Base-by-base conservation (phyloP, 345 rosid species). In the Iberis pinnata region DNA sequence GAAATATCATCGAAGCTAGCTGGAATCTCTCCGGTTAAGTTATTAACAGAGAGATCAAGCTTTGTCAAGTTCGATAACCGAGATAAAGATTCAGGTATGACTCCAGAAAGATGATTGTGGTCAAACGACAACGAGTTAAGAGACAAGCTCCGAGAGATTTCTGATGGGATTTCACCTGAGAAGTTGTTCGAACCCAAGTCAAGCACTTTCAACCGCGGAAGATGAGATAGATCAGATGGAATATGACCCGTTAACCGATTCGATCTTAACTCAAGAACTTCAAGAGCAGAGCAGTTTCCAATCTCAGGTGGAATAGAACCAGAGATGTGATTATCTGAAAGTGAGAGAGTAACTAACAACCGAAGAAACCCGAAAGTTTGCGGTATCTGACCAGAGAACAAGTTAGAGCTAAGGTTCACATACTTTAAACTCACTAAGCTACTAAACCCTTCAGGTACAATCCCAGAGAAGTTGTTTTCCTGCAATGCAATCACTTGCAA, bases 401-500 rank as follows among this genome's bases (percentile, higher is more conserved):
- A 66, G 69, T 92, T 92, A 51, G 71, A 74, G 47, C 80, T 82
- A 24, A 92, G 85, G 68, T 87, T 88, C 58, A 85, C 61, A 60
- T 76, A 77, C 42, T 58, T 75, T 70, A 88, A 67, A 68, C 84
- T 72, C 77, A 68, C 68, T 70, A 92, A 78, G 65, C 95, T 92
- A 70, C 96, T 85, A 48, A 92, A 77, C 12, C 96, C 96, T 77
- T 84, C 96, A 55, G 83, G 84, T 24, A 87, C 75, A 64, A 73
- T 53, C 12, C 88, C 95, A 15, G 82, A 81, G 44, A 92, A 70
- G 59, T 27, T 65, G 59, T 92, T 92, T 54, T 80, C 95, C 61
- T 92, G 88, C 79, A 92, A 66, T 37, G 95, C 89, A 77, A 87
- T 69, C 58, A 75, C 84, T 61, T 84, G 95, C 67, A 92, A 71